Evolutionary conservation across 2,329 filamentous ascomycete genomes (phyloP).

Genomic region (Cladophialophora psammophila): DNA sequence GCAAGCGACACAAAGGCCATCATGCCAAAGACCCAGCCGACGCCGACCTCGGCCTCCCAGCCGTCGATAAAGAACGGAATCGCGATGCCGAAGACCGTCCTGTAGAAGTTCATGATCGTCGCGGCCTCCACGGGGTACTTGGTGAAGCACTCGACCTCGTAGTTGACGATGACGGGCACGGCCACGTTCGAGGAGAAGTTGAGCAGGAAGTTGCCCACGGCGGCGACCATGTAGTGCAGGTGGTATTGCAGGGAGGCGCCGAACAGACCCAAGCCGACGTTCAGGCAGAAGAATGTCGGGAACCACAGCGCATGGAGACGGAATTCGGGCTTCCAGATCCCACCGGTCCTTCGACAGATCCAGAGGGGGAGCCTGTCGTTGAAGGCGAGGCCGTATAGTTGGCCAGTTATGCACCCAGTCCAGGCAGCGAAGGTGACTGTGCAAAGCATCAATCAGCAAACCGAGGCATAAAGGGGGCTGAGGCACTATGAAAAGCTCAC

Average conservation of each 20-base stretch:
- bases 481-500: neutral
- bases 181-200: constrained; percentile 47
- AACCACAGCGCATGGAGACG: constrained; percentile 45
- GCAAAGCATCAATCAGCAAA: constrained; percentile 8
- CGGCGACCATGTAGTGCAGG: constrained; percentile 51
- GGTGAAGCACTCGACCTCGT: constrained; percentile 46
- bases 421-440: constrained; percentile 50
- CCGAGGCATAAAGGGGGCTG: neutral
- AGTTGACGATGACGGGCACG: constrained; percentile 47
- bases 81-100: constrained; percentile 49
- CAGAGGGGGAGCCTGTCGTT: constrained; percentile 50
- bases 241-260: constrained; percentile 53
- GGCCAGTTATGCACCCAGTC: constrained; percentile 50
- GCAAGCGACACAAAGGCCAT: constrained; percentile 45
- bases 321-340: constrained; percentile 48
- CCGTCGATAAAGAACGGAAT: constrained; percentile 51
- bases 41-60: constrained; percentile 46
- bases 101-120: constrained; percentile 45
- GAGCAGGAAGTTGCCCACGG: constrained; percentile 51
- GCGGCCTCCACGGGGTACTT: constrained; percentile 49
- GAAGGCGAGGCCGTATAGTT: constrained; percentile 47
- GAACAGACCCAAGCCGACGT: constrained; percentile 47
- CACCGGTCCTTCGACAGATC: constrained; percentile 43
- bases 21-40: constrained; percentile 53
- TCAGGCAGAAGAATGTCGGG: constrained; percentile 42